Evolutionary conservation across 306 rosid species (phyloP).

Genomic region (Pyrus bretschneideri): DNA sequence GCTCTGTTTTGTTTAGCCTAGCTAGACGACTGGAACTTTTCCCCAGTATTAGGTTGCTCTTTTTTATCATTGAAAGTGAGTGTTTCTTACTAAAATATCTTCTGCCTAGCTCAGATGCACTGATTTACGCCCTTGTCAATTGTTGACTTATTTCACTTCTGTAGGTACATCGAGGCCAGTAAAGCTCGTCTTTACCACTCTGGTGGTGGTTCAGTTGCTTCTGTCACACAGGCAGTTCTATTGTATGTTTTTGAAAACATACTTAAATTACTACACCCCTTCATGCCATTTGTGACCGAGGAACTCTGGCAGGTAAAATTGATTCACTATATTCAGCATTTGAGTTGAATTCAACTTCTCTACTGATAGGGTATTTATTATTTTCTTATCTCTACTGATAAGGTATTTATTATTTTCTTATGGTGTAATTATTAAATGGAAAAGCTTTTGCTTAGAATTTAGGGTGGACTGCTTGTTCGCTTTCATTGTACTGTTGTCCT

Average conservation of each 20-base stretch:
- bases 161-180: conserved; percentile 94
- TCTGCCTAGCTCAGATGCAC: neutral
- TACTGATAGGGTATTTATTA: neutral
- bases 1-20: neutral
- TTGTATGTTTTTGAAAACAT: conserved; percentile 76
- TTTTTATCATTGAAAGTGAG: neutral
- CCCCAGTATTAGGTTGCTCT: neutral
- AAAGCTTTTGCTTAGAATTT: neutral
- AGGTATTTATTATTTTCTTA: neutral
- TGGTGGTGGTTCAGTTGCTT: conserved; percentile 43
- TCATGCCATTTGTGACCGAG: conserved; percentile 97
- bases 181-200: conserved; percentile 73
- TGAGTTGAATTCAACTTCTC: neutral
- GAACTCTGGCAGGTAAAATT: conserved; percentile 90
- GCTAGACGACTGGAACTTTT: neutral
- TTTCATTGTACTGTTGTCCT: neutral
- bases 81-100: neutral
- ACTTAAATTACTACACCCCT: conserved; percentile 82
- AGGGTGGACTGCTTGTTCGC: neutral
- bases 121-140: neutral
- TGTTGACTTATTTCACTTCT: neutral
- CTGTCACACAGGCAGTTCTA: conserved; percentile 72
- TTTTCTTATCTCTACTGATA: neutral
- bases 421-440: neutral
- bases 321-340: neutral